Evolutionary conservation across 1,284 basidiomycete species (phyloP).

Genomic region (Fomitiporia mediterranea): DNA sequence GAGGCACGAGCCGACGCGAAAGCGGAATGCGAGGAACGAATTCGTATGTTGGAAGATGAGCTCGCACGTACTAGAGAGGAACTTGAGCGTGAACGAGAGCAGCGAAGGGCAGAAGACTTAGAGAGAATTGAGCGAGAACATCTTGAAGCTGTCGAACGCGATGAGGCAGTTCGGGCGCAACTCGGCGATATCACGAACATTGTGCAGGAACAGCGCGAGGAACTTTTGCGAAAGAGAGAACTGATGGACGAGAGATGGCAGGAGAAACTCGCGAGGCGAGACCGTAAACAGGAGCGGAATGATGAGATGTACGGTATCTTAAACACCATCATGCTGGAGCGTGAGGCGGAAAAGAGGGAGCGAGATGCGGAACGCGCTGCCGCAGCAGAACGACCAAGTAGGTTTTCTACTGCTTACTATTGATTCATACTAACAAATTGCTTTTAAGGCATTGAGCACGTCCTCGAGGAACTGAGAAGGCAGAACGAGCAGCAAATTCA

Average conservation of each 20-base stretch:
- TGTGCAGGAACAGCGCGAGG: constrained; percentile 57
- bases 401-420: constrained; percentile 14
- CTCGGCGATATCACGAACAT: constrained; percentile 63
- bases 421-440: background rate
- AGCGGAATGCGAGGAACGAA: constrained; percentile 49
- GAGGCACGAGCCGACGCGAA: constrained; percentile 39
- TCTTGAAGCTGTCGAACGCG: constrained; percentile 50
- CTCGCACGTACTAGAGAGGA: constrained; percentile 52
- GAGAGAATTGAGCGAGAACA: constrained; percentile 57
- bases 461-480: constrained; percentile 47
- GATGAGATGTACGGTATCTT: constrained; percentile 56
- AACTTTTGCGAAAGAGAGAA: constrained; percentile 50
- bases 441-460: constrained; percentile 42
- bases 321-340: constrained; percentile 47
- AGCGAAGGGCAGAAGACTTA: constrained; percentile 51
- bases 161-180: constrained; percentile 54
- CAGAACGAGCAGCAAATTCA: constrained; percentile 38
- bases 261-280: constrained; percentile 50
- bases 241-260: constrained; percentile 53
- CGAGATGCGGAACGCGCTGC: constrained; percentile 47
- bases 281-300: constrained; percentile 48
- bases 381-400: constrained; percentile 48
- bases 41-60: constrained; percentile 57
- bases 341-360: constrained; percentile 43
- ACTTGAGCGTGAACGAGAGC: constrained; percentile 49